Evolutionary conservation across 2,329 filamentous ascomycete species (phyloP).

Genomic region (Exophiala sideris): DNA sequence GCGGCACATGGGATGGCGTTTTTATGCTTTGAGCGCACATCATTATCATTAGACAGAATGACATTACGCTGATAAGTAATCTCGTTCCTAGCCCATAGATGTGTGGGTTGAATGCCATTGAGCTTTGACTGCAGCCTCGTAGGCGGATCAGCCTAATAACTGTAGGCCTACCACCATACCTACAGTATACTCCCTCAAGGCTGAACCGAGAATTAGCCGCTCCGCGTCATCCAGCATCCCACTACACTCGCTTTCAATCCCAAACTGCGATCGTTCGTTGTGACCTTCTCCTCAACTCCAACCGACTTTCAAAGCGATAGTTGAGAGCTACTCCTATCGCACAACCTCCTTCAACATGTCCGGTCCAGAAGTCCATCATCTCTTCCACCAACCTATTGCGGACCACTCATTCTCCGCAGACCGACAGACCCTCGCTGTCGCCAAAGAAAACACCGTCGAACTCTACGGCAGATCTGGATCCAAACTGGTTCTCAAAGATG

Average conservation of each 20-base stretch:
- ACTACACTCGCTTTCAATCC: background rate
- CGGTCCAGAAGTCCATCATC: conserved; percentile 85
- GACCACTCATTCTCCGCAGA: conserved; percentile 98
- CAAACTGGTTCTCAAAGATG: conserved; percentile 80
- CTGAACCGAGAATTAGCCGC: conserved; percentile 18
- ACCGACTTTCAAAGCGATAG: conserved; percentile 59
- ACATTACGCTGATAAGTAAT: too few species aligned
- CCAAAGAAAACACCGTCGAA: conserved; percentile 84
- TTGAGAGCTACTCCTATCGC: conserved; percentile 98
- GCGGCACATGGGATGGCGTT: too few species aligned
- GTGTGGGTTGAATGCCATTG: too few species aligned
- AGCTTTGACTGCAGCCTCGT: too few species aligned
- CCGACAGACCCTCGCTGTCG: conserved; percentile 81
- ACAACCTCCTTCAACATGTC: conserved; percentile 59
- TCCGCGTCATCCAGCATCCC: conserved; percentile 14
- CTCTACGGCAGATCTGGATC: conserved; percentile 73
- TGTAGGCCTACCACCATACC: too few species aligned
- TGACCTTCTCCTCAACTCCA: background rate
- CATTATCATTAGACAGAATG: too few species aligned
- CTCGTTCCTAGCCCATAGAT: too few species aligned
- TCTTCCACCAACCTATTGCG: conserved; percentile 93
- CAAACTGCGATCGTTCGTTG: background rate
- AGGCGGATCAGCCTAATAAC: too few species aligned
- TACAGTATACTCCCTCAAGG: background rate
- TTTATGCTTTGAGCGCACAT: too few species aligned